Conservation (phyloP, 495 filamentous ascomycete species). For the Entonaema liquescens region DNA sequence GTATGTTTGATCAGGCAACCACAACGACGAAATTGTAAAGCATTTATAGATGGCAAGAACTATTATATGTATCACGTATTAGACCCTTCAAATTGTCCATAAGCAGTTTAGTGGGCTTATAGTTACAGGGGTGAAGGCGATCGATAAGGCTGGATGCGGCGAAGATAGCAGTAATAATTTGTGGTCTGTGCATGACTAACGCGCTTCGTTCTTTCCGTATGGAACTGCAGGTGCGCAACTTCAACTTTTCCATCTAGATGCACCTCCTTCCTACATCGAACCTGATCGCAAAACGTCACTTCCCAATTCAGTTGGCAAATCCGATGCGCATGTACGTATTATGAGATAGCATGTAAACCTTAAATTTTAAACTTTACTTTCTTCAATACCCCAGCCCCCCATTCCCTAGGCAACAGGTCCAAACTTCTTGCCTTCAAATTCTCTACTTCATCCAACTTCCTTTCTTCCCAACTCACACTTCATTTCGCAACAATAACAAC, state of each 20-base stretch:
- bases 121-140: constrained; percentile 3
- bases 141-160: constrained; percentile 41
- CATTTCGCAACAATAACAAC: neutral
- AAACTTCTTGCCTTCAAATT: neutral
- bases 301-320: constrained; percentile 12
- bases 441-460: neutral
- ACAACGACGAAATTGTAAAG: neutral
- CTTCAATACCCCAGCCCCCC: neutral
- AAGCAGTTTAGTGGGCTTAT: neutral
- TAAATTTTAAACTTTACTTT: neutral
- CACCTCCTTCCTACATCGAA: constrained; percentile 25
- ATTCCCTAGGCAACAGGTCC: neutral
- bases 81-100: neutral
- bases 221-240: constrained; percentile 27
- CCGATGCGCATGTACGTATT: constrained; percentile 24
- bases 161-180: constrained; percentile 16
- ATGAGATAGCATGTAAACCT: neutral
- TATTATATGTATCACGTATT: no score
- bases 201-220: constrained; percentile 25
- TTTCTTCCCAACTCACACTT: constrained; percentile 2
- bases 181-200: constrained; percentile 25
- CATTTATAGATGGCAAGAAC: neutral
- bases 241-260: constrained; percentile 38
- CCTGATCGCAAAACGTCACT: constrained; percentile 25
- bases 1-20: neutral